A percentile compares a stretch with the other conserved stretches of the same genome.
Conservation (phyloP, 345 rosid species). For the Chamaenerion angustifolium region DNA sequence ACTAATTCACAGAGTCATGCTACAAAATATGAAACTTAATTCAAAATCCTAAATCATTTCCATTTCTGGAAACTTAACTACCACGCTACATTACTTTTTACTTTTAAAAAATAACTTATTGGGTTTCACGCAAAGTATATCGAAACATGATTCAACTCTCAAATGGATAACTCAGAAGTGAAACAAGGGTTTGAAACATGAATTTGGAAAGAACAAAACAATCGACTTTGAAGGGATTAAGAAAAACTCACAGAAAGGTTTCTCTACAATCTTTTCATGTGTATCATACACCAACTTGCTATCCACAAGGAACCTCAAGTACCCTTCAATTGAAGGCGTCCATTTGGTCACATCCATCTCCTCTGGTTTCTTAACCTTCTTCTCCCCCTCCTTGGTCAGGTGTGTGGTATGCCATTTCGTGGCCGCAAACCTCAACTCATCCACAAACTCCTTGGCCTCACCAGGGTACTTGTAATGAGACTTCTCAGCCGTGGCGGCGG, state of each 20-base stretch:
- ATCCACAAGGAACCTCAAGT: constrained; percentile 77
- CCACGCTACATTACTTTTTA: too few species aligned
- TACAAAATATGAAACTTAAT: too few species aligned
- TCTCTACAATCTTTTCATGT: constrained; percentile 54
- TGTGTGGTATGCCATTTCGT: constrained; percentile 80
- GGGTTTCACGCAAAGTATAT: too few species aligned
- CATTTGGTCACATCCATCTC: constrained; percentile 51
- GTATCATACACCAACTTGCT: constrained; percentile 88
- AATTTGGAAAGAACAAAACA: too few species aligned
- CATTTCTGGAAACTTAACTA: too few species aligned
- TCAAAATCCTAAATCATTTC: too few species aligned
- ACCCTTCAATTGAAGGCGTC: constrained; percentile 77
- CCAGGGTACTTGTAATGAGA: constrained; percentile 60
- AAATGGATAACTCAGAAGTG: too few species aligned
- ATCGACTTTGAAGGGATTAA: neutral
- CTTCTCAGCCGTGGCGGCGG: constrained; percentile 64
- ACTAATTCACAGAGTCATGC: too few species aligned
- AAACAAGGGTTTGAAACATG: too few species aligned
- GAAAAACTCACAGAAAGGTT: constrained; percentile 56
- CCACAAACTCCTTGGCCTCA: constrained; percentile 88
- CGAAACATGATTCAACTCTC: too few species aligned
- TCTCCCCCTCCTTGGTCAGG: constrained; percentile 86
- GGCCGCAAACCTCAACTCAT: constrained; percentile 98
- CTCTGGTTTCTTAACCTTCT: constrained; percentile 54
- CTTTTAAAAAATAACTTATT: too few species aligned